Base-by-base conservation (phyloP, 495 filamentous ascomycete genomes). In the Penicillium maclennaniae region DNA sequence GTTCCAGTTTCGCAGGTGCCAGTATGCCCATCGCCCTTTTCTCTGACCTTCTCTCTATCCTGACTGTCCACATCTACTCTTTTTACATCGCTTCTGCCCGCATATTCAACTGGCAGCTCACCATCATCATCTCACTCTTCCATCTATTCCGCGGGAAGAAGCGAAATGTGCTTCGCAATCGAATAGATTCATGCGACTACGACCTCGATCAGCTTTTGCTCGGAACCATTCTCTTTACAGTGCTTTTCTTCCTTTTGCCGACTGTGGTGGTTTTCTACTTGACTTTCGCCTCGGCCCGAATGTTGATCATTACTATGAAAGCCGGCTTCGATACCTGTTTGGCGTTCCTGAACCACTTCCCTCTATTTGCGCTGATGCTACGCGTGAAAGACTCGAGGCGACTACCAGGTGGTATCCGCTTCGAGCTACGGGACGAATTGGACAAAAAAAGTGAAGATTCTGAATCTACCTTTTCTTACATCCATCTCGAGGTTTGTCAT, bases 71-170 rank as follows among this genome's bases (percentile, higher is more conserved):
- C 68, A 96, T 99, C 44, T 95, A 96, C 75, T 92, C 86, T 37
- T 99, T 97, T 70, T 99, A 99, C 69, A 87, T 96, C 38, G 92
- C 93, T 38, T 95, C 89, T 5, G 93, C 93, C 5, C 85, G 92
- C 8, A 97, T 99, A 50, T 99, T 92, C 71, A 89, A 96, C 71
- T 97, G 93, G 92, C 95, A 99, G 63, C 83, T 97, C 31, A 95
- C 85, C 23, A 97, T 97, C 50, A 87, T 99, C 45, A 86, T 92
- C 43, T 97, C 92, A 19, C 85, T 97, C 26, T 99, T 99, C 72
- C 93, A 99, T 71, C 82, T 99, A 2, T 99, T 99, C 62, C 88
- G 91, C 20, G 93, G 93, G 43, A 97, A 97, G 66, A 99, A 99
- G 65, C 85, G 93, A 53, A 99, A 99, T 54, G 90, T 99, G 7